These are phyloP conservation scores for Vishniacozyma victoriae DNA, from an alignment of 768 basidiomycete species.

Conservation along the genomic window DNA sequence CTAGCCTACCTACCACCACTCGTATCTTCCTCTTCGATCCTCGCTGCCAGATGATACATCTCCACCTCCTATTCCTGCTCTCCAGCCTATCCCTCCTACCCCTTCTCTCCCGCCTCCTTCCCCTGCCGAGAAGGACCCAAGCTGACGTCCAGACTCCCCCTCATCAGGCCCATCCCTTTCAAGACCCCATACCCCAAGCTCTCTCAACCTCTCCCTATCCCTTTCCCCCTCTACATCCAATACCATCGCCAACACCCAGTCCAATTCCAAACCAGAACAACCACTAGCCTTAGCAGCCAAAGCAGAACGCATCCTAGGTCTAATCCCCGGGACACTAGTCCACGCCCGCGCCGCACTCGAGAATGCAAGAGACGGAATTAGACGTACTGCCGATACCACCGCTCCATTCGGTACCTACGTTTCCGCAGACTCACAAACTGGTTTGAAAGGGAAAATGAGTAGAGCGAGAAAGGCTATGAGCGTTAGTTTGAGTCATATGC, in stretches of 20 bases:
- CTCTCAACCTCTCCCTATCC: background rate
- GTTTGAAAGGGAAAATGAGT: conserved; percentile 1
- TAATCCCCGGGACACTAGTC: conserved; percentile 30
- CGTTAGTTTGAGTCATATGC: conserved; percentile 2
- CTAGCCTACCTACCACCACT: no score
- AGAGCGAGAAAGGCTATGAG: conserved; percentile 14
- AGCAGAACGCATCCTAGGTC: conserved; percentile 31
- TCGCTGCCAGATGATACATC: no score
- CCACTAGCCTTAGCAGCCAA: conserved; percentile 29
- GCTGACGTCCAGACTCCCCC: no score
- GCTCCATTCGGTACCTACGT: background rate
- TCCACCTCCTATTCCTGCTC: no score
- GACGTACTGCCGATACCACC: conserved; percentile 8
- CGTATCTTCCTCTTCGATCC: no score
- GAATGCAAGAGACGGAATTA: conserved; percentile 33
- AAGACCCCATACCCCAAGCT: background rate
- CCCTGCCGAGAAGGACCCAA: no score
- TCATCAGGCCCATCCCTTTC: no score
- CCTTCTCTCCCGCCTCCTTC: no score
- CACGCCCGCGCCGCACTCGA: conserved; percentile 35
- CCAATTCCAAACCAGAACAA: no score
- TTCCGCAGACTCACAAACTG: background rate
- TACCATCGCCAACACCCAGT: no score
- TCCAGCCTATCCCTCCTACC: no score
- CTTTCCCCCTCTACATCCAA: no score